Conservation (phyloP, 352 stramenopile genomes). For the Globisporangium cystogenes region DNA sequence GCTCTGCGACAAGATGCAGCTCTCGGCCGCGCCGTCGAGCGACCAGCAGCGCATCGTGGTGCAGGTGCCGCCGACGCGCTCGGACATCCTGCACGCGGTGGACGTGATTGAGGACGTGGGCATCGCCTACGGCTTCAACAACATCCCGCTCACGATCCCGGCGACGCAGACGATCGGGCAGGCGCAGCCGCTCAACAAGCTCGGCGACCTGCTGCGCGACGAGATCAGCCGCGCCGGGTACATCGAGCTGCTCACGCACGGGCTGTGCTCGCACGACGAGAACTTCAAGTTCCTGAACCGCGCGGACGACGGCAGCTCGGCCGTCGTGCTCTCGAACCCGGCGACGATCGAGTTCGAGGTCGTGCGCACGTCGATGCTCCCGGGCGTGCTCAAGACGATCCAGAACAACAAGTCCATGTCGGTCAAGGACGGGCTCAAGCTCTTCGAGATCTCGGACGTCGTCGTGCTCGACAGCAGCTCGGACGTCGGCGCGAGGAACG, state of each 20-base stretch:
- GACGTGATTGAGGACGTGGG: slow-evolving; percentile 99
- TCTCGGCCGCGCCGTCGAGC: slow-evolving; percentile 76
- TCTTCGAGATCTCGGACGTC: slow-evolving; percentile 99
- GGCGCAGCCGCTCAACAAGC: slow-evolving; percentile 96
- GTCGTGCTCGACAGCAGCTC: slow-evolving; percentile 92
- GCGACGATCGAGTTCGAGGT: slow-evolving; percentile 99
- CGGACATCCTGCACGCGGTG: slow-evolving; percentile 98
- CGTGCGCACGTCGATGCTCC: slow-evolving; percentile 97
- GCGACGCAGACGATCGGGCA: slow-evolving; percentile 94
- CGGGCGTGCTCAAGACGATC: slow-evolving; percentile 98
- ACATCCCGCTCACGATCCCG: slow-evolving; percentile 96
- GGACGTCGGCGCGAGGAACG: slow-evolving; percentile 95
- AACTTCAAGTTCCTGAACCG: slow-evolving; percentile 96
- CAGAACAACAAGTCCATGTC: slow-evolving; percentile 97
- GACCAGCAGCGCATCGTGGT: slow-evolving; percentile 84
- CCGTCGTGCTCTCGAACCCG: slow-evolving; percentile 97
- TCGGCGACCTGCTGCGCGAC: slow-evolving; percentile 96
- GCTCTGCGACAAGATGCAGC: slow-evolving; percentile 98
- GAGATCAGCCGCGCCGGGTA: slow-evolving; percentile 98
- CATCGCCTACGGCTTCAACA: slow-evolving; percentile 99
- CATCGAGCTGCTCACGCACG: slow-evolving; percentile 97
- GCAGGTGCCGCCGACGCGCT: slow-evolving; percentile 95
- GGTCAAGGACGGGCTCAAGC: slow-evolving; percentile 96
- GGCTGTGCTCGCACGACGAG: slow-evolving; percentile 95
- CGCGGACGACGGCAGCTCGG: slow-evolving; percentile 72